A percentile compares a stretch with the other conserved stretches of the same genome.
Evolutionary conservation across 2,329 filamentous ascomycete genomes (phyloP).

Genomic region (Corynespora cassiicola): DNA sequence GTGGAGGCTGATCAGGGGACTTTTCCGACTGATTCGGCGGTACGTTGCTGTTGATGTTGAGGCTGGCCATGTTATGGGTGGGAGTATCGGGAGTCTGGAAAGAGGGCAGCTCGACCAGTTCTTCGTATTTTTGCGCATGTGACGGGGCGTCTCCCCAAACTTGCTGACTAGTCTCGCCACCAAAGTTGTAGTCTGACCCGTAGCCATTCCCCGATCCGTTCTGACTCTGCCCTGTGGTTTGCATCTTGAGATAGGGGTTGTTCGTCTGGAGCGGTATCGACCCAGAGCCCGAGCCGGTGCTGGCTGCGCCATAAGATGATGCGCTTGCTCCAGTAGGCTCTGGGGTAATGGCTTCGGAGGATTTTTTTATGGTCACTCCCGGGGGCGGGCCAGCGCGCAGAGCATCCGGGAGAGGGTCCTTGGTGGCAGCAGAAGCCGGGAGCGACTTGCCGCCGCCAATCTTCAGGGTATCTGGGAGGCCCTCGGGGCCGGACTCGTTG

Average conservation of each 20-base stretch:
- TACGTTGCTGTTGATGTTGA: slow-evolving; percentile 38
- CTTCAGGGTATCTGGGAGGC: slow-evolving; percentile 44
- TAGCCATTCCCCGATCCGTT: too few relatives aligned
- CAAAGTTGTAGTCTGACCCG: too few relatives aligned
- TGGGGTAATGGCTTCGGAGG: slow-evolving; percentile 33
- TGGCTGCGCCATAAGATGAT: slow-evolving; percentile 34
- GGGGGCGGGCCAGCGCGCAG: slow-evolving; percentile 38
- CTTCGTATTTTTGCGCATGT: slow-evolving; percentile 32
- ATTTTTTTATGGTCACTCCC: slow-evolving; percentile 37
- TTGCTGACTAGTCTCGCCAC: slow-evolving; percentile 43
- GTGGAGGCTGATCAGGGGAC: slow-evolving; percentile 30
- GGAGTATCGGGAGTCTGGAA: slow-evolving; percentile 47
- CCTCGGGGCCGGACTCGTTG: slow-evolving; percentile 35
- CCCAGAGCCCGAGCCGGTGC: slow-evolving; percentile 36
- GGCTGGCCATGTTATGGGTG: slow-evolving; percentile 45
- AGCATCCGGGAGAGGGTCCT: slow-evolving; percentile 31
- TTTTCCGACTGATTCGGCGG: slow-evolving; percentile 15
- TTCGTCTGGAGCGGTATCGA: slow-evolving; percentile 47
- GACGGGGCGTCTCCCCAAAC: slow-evolving; percentile 45
- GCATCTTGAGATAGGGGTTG: slow-evolving; percentile 52
- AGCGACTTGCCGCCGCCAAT: slow-evolving; percentile 39
- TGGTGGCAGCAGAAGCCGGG: slow-evolving; percentile 16
- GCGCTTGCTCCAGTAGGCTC: slow-evolving; percentile 37
- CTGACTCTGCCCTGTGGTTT: slow-evolving; percentile 43
- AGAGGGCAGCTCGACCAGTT: slow-evolving; percentile 51